phyloP scores from a whole-genome alignment of 225 moss, liverwort and hornwort species.

The Bryum argenteum region DNA sequence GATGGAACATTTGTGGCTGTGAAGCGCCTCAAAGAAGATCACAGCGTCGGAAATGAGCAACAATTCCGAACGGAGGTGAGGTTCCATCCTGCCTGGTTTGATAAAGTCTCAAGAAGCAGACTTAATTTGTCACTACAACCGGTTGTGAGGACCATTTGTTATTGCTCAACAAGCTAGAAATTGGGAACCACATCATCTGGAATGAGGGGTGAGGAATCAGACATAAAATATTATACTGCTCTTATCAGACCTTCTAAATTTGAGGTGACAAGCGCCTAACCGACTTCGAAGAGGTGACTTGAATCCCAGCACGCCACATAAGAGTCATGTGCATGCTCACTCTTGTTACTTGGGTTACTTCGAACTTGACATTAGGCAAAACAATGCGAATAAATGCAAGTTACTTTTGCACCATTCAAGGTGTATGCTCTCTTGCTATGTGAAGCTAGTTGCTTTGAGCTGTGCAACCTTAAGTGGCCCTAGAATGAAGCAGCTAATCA shows the following conservation, averaged over 20 bases:
- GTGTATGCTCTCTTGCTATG: not conserved
- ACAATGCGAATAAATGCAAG: not conserved
- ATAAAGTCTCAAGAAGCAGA: not conserved
- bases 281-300: not conserved
- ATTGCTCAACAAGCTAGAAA: not conserved
- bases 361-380: slow-evolving; percentile 12
- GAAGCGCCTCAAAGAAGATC: slow-evolving; percentile 88
- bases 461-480: not conserved
- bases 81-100: not conserved
- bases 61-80: slow-evolving; percentile 84
- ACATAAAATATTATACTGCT: not conserved
- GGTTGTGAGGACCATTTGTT: not conserved
- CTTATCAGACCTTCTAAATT: not conserved
- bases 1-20: slow-evolving; percentile 82
- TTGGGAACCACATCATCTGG: not conserved
- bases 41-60: slow-evolving; percentile 74
- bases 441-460: not conserved
- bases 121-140: not conserved
- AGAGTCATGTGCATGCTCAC: not conserved
- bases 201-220: not conserved
- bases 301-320: not conserved
- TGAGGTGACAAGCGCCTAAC: not conserved
- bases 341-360: not conserved
- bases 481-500: slow-evolving; percentile 3
- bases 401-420: not conserved